Conservation (phyloP, 306 rosid genomes). For the Sindora glabra region DNA sequence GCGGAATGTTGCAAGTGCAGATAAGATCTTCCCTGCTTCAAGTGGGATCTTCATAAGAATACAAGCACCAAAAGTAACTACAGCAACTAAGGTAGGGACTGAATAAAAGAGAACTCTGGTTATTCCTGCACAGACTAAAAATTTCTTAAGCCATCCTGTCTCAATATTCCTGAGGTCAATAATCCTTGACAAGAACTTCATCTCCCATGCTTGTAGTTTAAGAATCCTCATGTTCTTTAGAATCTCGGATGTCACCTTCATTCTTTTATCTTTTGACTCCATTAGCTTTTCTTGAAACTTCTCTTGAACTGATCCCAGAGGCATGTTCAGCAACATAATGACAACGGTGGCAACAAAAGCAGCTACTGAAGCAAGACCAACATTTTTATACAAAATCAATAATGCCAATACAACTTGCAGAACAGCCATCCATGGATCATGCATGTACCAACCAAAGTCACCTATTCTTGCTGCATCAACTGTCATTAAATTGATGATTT, state of each 20-base stretch:
- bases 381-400: constrained; percentile 53
- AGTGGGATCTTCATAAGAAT: constrained; percentile 70
- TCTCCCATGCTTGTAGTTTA: constrained; percentile 89
- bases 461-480: constrained; percentile 81
- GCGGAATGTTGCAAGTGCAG: constrained; percentile 75
- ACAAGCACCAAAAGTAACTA: constrained; percentile 71
- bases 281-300: constrained; percentile 67
- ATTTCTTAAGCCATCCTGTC: constrained; percentile 58
- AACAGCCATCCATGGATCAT: constrained; percentile 56
- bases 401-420: constrained; percentile 63
- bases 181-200: constrained; percentile 74
- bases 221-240: constrained; percentile 80
- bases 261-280: constrained; percentile 75
- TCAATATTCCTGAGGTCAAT: constrained; percentile 46
- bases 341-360: constrained; percentile 55
- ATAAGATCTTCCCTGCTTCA: constrained; percentile 81
- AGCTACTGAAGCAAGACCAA: constrained; percentile 72
- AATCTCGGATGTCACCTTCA: constrained; percentile 75
- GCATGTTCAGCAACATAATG: constrained; percentile 63
- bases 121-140: constrained; percentile 30
- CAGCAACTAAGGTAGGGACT: constrained; percentile 70
- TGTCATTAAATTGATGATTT: constrained; percentile 72
- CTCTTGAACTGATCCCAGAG: constrained; percentile 57
- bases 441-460: constrained; percentile 59
- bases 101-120: constrained; percentile 49